Percentiles rank a stretch among this genome's conserved stretches.
phyloP scores from a whole-genome alignment of 2,329 filamentous ascomycete genomes.

The Colletotrichum melonis region DNA sequence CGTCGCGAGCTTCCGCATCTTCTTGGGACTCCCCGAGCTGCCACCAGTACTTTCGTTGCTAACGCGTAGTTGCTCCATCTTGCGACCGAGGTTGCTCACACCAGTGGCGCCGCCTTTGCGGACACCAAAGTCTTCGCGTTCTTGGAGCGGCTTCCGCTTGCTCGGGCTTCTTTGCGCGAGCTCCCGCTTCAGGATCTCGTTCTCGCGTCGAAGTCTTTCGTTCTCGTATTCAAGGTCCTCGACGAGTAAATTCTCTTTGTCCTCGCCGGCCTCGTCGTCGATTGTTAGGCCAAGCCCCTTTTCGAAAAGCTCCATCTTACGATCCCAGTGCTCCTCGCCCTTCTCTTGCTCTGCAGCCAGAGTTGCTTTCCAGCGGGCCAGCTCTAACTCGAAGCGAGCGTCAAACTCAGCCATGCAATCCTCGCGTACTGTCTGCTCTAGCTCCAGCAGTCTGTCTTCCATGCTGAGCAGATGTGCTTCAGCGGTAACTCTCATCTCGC shows the following conservation, averaged over 20 bases:
- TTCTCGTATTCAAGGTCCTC: slow-evolving; percentile 79
- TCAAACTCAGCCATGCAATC: slow-evolving; percentile 93
- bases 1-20: slow-evolving; percentile 60
- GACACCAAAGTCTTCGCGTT: slow-evolving; percentile 60
- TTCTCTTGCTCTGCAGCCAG: slow-evolving; percentile 83
- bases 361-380: slow-evolving; percentile 82
- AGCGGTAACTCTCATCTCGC: slow-evolving; percentile 74
- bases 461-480: slow-evolving; percentile 80
- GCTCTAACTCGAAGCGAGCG: slow-evolving; percentile 76
- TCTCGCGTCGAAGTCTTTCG: slow-evolving; percentile 73
- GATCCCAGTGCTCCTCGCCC: slow-evolving; percentile 86
- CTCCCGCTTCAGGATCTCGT: slow-evolving; percentile 74
- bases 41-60: slow-evolving; percentile 48
- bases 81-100: slow-evolving; percentile 52
- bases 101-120: slow-evolving; percentile 42
- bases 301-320: slow-evolving; percentile 79
- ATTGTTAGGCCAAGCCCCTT: slow-evolving; percentile 53
- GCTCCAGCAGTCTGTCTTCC: slow-evolving; percentile 71
- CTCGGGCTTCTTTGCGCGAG: slow-evolving; percentile 71
- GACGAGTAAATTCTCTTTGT: slow-evolving; percentile 72
- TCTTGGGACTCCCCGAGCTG: slow-evolving; percentile 61
- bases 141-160: slow-evolving; percentile 66
- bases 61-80: slow-evolving; percentile 63
- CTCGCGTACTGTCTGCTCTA: slow-evolving; percentile 88
- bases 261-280: slow-evolving; percentile 58